Base-by-base conservation (phyloP, 164 flowering plant species). In the Macadamia tetraphylla region DNA sequence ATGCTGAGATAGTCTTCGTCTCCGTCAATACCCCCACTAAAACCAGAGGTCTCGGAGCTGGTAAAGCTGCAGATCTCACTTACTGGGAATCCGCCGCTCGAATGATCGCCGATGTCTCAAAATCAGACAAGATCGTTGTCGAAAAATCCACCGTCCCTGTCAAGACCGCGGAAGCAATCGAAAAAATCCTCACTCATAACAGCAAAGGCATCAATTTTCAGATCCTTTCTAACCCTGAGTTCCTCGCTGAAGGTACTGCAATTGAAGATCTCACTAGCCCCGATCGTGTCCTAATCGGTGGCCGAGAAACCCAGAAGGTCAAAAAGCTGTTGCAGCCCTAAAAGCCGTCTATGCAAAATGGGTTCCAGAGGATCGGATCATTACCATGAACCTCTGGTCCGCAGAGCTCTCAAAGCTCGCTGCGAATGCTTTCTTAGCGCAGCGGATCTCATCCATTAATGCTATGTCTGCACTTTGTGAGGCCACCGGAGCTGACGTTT, bases 141-240 rank as follows among this genome's bases (percentile, higher is more conserved):
- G 78, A 76, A 63, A 76, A 76, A 64, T 76, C 78, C 1, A 76
- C 78, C 6, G 78, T 76, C 32, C 78, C 78, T 1, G 78, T 76
- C 18, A 76, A 72, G 58, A 76, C 78, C 0, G 78, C 78, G 0
- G 78, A 76, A 72, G 78, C 78, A 9, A 76, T 76, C 14, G 78
- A 76, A 18, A 76, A 68, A 75, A 76, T 76, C 49, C 66, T 76
- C 1, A 76, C 68, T 5, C 77, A 74, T 66, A 74, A 74, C 62
- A 59, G 69, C 69, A 35, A 31, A 3, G 73, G 73, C 14, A 61
- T 74, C 18, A 74, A 62, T n/a, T 74, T 74, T 66, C 73, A 74
- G 53, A 74, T 74, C 29, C 65, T 74, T 10, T 74, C 77, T 1
- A 74, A 74, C 35, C 77, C 77, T 0, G 77, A 74, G 60, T 74